Conservation (phyloP, 495 filamentous ascomycete genomes). For the Neurospora sp. region DNA sequence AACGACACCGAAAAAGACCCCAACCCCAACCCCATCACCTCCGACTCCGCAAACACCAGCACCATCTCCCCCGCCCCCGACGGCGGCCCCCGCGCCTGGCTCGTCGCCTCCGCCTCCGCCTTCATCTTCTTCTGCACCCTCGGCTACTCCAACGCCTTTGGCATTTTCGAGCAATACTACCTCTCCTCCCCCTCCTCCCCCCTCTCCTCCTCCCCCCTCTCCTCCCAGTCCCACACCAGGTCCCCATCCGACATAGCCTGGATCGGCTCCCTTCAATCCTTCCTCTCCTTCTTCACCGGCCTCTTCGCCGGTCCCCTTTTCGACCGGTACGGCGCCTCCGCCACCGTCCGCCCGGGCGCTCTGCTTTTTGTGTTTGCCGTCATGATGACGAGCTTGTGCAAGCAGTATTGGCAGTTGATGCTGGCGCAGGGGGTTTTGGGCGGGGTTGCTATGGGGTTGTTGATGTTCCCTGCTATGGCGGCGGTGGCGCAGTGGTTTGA, state of each 20-base stretch:
- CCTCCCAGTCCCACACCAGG: slow-evolving; percentile 26
- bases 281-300: slow-evolving; percentile 36
- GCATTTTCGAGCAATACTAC: slow-evolving; percentile 51
- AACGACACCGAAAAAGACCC: neutral
- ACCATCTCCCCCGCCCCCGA: slow-evolving; percentile 9
- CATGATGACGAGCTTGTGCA: slow-evolving; percentile 51
- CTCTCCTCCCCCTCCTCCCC: slow-evolving; percentile 2
- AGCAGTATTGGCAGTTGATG: slow-evolving; percentile 51
- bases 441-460: slow-evolving; percentile 39
- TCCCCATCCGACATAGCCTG: slow-evolving; percentile 44
- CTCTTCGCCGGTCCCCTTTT: slow-evolving; percentile 39
- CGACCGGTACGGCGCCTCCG: slow-evolving; percentile 36
- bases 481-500: slow-evolving; percentile 47
- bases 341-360: slow-evolving; percentile 30
- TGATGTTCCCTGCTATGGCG: slow-evolving; percentile 42
- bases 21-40: neutral
- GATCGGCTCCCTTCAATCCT: slow-evolving; percentile 43
- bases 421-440: slow-evolving; percentile 50
- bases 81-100: slow-evolving; percentile 18
- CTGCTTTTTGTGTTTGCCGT: slow-evolving; percentile 28
- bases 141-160: slow-evolving; percentile 55
- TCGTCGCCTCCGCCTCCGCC: slow-evolving; percentile 12
- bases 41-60: neutral
- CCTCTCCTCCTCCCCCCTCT: neutral
- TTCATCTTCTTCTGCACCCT: slow-evolving; percentile 40